These are phyloP conservation scores for Fraxinus angustifolia DNA, from an alignment of 305 asterid genomes.

Conservation along the genomic window DNA sequence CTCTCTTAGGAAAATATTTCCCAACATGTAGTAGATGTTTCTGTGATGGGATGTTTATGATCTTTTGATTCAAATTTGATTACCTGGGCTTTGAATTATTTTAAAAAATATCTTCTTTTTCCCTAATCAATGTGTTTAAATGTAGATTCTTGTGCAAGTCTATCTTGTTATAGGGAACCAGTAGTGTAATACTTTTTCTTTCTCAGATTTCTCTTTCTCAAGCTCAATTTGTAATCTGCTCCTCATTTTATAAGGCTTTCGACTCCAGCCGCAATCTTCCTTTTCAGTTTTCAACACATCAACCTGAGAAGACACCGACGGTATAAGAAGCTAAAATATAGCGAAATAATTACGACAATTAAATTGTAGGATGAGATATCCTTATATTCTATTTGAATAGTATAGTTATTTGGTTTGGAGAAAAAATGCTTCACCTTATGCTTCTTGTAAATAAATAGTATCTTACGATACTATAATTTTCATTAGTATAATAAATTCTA, in stretches of 20 bases:
- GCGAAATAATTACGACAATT: background rate
- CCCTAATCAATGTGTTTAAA: background rate
- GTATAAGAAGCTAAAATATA: background rate
- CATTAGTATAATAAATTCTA: too few relatives aligned
- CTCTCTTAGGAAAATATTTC: too few relatives aligned
- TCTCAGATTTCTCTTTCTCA: slow-evolving; percentile 26
- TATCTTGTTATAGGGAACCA: background rate
- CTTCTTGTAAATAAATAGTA: too few relatives aligned
- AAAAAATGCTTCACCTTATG: too few relatives aligned
- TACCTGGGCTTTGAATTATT: background rate
- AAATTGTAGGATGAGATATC: background rate
- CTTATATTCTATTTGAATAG: background rate
- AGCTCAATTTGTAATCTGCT: slow-evolving; percentile 20
- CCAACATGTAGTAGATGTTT: background rate
- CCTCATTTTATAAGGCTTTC: background rate
- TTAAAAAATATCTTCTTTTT: background rate
- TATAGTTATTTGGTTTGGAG: too few relatives aligned
- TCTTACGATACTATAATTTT: too few relatives aligned
- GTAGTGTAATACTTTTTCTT: slow-evolving; percentile 23
- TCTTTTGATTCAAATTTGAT: background rate
- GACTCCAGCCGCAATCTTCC: background rate
- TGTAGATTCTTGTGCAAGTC: background rate
- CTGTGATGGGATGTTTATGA: background rate
- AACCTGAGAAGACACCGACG: slow-evolving; percentile 14
- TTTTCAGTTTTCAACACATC: slow-evolving; percentile 25